phyloP scores from a whole-genome alignment of 768 basidiomycete species.

The Rhodosporidiobolus odoratus region DNA sequence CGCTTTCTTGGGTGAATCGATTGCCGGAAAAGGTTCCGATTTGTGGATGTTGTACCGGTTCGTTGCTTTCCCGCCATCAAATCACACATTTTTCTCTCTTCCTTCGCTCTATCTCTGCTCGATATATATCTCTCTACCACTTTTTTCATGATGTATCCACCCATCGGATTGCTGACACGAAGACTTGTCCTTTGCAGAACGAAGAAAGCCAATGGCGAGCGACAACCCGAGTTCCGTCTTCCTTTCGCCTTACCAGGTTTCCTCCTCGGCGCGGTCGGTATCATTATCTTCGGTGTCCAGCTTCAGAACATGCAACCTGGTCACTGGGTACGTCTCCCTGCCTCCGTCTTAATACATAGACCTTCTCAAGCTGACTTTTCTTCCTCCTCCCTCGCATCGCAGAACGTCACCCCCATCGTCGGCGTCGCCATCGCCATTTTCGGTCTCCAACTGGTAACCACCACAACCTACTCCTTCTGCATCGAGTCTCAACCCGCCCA shows the following conservation, averaged over 20 bases:
- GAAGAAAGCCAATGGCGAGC: conserved; percentile 26
- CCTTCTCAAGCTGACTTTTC: too few relatives aligned
- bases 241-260: conserved; percentile 37
- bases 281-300: conserved; percentile 29
- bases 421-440: conserved; percentile 33
- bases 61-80: too few relatives aligned
- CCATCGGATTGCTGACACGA: too few relatives aligned
- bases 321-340: conserved; percentile 4
- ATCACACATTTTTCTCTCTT: too few relatives aligned
- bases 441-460: conserved; percentile 33
- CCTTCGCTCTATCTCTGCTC: too few relatives aligned
- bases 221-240: conserved; percentile 38
- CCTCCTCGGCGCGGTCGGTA: conserved; percentile 33
- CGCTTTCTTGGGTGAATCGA: conserved; percentile 37
- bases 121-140: too few relatives aligned
- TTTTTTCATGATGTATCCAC: too few relatives aligned
- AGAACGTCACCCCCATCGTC: conserved; percentile 29
- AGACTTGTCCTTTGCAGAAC: conserved; percentile 25
- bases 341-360: too few relatives aligned
- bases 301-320: conserved; percentile 16
- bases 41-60: conserved; percentile 20
- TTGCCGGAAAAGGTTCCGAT: conserved; percentile 41
- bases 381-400: neutral
- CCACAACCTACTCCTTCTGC: conserved; percentile 15
- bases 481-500: conserved; percentile 9